Base-by-base conservation (phyloP, 2,329 filamentous ascomycete species). In the Zymoseptoria ardabiliae region DNA sequence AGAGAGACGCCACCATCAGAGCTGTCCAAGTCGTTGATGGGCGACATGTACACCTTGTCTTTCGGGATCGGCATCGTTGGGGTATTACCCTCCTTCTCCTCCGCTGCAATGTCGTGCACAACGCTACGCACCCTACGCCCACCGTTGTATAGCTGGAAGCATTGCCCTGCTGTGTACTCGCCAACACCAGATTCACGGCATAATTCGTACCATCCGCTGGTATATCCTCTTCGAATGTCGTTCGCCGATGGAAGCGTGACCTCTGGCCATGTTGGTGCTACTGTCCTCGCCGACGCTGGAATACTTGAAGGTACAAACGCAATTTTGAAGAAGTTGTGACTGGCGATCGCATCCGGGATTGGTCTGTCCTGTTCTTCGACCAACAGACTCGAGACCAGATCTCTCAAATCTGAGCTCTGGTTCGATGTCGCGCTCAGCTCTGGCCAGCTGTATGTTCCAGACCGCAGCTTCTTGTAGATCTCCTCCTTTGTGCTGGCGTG, bases 401-500 rank as follows among this genome's bases (percentile, higher is more conserved):
- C 87, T 73, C 91, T 89, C 57, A 90, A 84, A 70, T 91, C 88
- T 61, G 87, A 91, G 66, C 91, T 90, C 66, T 85, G 85, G 71
- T 86, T 89, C 56, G 83, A 82, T 11, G 84, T 82, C 48, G 82
- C 83, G 57, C 86, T 84, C 23, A 84, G 74, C 59, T 83, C 82
- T 13, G 89, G 89, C 89, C 89, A 93, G 69, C 89, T 86, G 72
- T 92, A 93, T 69, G 91, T 88, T 66, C 88, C 81, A 66, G 87
- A 74, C 82, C 85, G 74, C 79, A 80, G 84, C 65, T 81, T 82
- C 68, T 81, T 78, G 75, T 94, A 94, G 61, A 94, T 94, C 70
- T 93, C 89, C 71, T 94, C 89, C 19, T 89, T 89, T 49, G 89
- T 93, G 11, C 87, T 86, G 11, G 94, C 96, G 75, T 99, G 94